Conservation (phyloP, 371 early-diverging fungal species). For the Lichtheimia corymbifera region DNA sequence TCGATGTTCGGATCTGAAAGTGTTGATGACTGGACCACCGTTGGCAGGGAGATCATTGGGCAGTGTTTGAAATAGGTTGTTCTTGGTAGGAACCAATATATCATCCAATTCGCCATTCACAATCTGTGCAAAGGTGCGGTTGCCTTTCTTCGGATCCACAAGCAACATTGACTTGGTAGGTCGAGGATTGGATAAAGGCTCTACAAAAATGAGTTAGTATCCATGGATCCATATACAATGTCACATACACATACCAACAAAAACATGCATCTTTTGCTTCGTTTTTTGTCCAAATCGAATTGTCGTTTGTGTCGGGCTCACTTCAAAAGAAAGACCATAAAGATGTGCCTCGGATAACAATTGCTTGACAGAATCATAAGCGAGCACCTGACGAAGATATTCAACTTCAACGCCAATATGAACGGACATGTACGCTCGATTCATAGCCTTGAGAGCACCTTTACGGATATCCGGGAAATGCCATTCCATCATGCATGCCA, state of each 20-base stretch:
- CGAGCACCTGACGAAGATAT: constrained; percentile 26
- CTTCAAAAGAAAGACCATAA: constrained; percentile 36
- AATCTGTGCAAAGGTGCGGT: constrained; percentile 22
- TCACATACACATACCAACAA: constrained; percentile 27
- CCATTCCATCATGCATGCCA: constrained; percentile 77
- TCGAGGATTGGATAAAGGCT: constrained; percentile 40
- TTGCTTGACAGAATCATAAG: constrained; percentile 36
- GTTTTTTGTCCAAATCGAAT: constrained; percentile 37
- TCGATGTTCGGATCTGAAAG: neutral
- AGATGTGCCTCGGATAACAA: constrained; percentile 27
- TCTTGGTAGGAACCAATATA: neutral
- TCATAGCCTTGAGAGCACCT: constrained; percentile 76
- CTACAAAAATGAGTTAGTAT: constrained; percentile 11
- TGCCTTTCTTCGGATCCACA: constrained; percentile 43
- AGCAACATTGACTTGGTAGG: constrained; percentile 24
- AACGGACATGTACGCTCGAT: constrained; percentile 54
- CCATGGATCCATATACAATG: neutral
- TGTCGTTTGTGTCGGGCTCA: constrained; percentile 15
- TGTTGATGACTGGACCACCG: neutral
- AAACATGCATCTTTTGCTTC: constrained; percentile 20
- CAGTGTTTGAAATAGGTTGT: constrained; percentile 5
- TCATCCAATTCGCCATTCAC: constrained; percentile 19
- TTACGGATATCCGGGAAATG: constrained; percentile 76
- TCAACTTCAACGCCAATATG: constrained; percentile 45
- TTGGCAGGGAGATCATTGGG: neutral